These are phyloP conservation scores for Dovyalis caffra DNA, from an alignment of 345 rosid species.

Conservation along the genomic window DNA sequence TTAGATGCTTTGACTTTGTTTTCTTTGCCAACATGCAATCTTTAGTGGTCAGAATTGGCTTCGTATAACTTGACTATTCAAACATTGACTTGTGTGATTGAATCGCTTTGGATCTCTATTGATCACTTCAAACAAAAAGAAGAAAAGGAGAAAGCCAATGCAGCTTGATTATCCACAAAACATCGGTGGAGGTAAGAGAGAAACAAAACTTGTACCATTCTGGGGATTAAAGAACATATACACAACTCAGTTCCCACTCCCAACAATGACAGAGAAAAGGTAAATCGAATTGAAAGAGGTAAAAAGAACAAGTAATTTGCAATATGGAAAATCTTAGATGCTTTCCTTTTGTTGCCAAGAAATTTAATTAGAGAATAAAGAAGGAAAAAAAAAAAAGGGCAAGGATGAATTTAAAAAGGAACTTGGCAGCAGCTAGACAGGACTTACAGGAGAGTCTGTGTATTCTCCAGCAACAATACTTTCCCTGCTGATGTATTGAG, in stretches of 20 bases:
- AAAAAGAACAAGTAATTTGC: background rate
- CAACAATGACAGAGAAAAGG: too few relatives aligned
- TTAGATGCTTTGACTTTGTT: too few relatives aligned
- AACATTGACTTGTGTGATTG: background rate
- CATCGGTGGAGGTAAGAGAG: background rate
- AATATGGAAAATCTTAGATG: background rate
- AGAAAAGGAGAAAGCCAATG: background rate
- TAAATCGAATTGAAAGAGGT: background rate
- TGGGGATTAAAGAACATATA: background rate
- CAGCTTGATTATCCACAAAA: background rate
- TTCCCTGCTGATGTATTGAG: conserved; percentile 24
- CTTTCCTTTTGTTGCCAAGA: background rate
- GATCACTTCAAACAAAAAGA: background rate
- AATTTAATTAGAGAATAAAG: background rate
- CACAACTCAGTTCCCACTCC: background rate
- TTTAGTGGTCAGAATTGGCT: too few relatives aligned
- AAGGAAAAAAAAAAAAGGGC: background rate
- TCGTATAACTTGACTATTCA: background rate
- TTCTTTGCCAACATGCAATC: background rate
- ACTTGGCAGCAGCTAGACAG: conserved; percentile 1
- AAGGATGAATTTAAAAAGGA: background rate
- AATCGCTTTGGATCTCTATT: background rate
- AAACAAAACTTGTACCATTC: background rate
- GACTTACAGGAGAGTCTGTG: conserved; percentile 20
- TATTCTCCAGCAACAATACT: conserved; percentile 16